Base-by-base conservation (phyloP, 2,329 filamentous ascomycete species). In the Raffaelea deltoideospora region DNA sequence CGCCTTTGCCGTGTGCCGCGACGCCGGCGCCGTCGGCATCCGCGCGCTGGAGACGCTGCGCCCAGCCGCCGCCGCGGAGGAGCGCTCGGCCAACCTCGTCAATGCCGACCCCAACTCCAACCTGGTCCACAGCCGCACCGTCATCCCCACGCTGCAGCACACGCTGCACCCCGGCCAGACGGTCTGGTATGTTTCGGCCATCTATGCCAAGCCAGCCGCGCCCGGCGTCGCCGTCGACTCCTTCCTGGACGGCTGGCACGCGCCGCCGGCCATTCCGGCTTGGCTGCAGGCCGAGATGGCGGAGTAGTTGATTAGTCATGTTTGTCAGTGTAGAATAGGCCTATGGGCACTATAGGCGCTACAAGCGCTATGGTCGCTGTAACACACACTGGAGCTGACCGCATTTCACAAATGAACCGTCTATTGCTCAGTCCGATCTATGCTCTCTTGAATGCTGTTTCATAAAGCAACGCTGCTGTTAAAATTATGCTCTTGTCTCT, bases 81-180 rank as follows among this genome's bases (percentile, higher is more conserved):
- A 55, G 13, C 63, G 78, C 17, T 57, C 54, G 37, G 80, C 79
- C 3, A 75, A 69, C 50, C 62, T 84, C 20, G 72, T 86, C 33
- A 75, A 84, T 39, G 78, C 79, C 10, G 82, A 87, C 51, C 79
- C 81, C 7, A 86, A 87, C 57, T 80, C 76, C 33, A 87, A 87
- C 55, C 57, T 87, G 24, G 64, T 85, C 3, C 76, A 84, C 57
- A 73, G 75, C 40, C 61, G 81, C 40, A 84, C 78, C 4, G 65
- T 79, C 30, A 69, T 87, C 46, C 82, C 82, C 19, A 76, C 76
- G 22, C 55, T 87, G 48, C 70, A 76, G 50, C 64, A 69, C 43
- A 74, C 71, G 20, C 52, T 86, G 26, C 58, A 59, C 37, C 60
- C 63, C 31, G 76, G 70, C 0, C 60, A 71, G 46, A 65, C 61